Percentiles rank a stretch among this genome's conserved stretches.
Evolutionary conservation across 441 rosid genomes (phyloP).

Genomic region (Erodium moschatum): DNA sequence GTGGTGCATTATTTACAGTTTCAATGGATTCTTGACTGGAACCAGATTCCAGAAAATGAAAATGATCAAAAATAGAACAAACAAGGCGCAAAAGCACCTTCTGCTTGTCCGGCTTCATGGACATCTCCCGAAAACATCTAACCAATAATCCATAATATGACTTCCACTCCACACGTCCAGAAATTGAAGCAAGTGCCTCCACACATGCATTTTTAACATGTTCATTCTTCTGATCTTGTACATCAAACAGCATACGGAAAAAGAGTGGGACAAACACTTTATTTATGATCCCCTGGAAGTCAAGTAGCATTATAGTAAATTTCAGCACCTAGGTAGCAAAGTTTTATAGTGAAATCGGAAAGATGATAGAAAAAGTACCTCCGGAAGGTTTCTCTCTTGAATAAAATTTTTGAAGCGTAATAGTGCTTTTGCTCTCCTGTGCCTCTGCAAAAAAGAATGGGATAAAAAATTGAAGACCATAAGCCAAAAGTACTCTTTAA

Average conservation of each 20-base stretch:
- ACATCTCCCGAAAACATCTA: slow-evolving; percentile 73
- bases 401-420: slow-evolving; percentile 48
- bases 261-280: slow-evolving; percentile 73
- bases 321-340: slow-evolving; percentile 20
- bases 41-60: slow-evolving; percentile 47
- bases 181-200: slow-evolving; percentile 69
- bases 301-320: slow-evolving; percentile 22
- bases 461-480: neutral
- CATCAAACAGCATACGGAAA: slow-evolving; percentile 73
- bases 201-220: slow-evolving; percentile 58
- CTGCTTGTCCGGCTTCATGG: slow-evolving; percentile 47
- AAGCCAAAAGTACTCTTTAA: neutral
- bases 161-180: slow-evolving; percentile 71
- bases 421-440: slow-evolving; percentile 71
- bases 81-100: slow-evolving; percentile 60
- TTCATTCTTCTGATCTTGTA: slow-evolving; percentile 61
- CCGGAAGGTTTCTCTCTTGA: slow-evolving; percentile 37
- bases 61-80: slow-evolving; percentile 68
- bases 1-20: slow-evolving; percentile 14
- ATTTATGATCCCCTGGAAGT: slow-evolving; percentile 60
- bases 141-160: slow-evolving; percentile 56
- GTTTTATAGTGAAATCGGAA: slow-evolving; percentile 13
- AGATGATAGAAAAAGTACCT: slow-evolving; percentile 34
- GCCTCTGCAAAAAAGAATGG: slow-evolving; percentile 46
- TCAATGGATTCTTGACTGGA: slow-evolving; percentile 31